Percentiles rank a stretch among this genome's conserved stretches.
Evolutionary conservation across 2,329 filamentous ascomycete genomes (phyloP).

Genomic region (Nemania sp.): DNA sequence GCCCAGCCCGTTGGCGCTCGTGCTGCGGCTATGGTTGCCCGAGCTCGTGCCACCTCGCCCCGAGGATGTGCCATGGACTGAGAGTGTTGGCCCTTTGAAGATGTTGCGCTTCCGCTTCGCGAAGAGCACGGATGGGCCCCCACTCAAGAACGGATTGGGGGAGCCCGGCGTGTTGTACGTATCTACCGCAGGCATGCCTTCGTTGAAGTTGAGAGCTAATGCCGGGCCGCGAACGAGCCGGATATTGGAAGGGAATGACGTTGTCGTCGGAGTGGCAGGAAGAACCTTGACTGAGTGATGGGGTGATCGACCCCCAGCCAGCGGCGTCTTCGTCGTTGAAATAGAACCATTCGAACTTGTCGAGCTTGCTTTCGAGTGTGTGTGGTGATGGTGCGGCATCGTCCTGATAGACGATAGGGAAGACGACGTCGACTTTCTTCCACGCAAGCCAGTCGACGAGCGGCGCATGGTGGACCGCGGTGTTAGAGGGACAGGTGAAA

Average conservation of each 20-base stretch:
- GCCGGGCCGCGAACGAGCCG: constrained; percentile 72
- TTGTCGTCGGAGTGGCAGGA: constrained; percentile 79
- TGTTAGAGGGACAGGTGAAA: constrained; percentile 86
- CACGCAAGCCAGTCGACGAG: constrained; percentile 80
- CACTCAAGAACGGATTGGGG: constrained; percentile 62
- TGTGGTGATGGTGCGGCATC: constrained; percentile 80
- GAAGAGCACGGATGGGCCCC: constrained; percentile 65
- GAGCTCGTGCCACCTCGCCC: constrained; percentile 41
- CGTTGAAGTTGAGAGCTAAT: constrained; percentile 60
- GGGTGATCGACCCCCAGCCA: constrained; percentile 71
- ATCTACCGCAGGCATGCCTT: constrained; percentile 56
- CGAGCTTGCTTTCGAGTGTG: constrained; percentile 92
- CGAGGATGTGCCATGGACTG: constrained; percentile 50
- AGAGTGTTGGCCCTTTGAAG: constrained; percentile 79
- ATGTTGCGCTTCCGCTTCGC: constrained; percentile 80
- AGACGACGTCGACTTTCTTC: constrained; percentile 93
- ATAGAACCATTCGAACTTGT: constrained; percentile 82
- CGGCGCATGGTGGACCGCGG: constrained; percentile 85
- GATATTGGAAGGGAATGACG: constrained; percentile 81
- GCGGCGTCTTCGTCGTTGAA: constrained; percentile 68
- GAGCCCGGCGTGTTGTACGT: constrained; percentile 52
- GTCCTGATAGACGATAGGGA: constrained; percentile 92
- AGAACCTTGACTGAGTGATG: constrained; percentile 95
- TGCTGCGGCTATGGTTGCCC: constrained; percentile 55
- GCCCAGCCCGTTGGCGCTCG: constrained; percentile 66